These are phyloP conservation scores for Gardenia jasminoides DNA, from an alignment of 257 asterid species.

Conservation along the genomic window DNA sequence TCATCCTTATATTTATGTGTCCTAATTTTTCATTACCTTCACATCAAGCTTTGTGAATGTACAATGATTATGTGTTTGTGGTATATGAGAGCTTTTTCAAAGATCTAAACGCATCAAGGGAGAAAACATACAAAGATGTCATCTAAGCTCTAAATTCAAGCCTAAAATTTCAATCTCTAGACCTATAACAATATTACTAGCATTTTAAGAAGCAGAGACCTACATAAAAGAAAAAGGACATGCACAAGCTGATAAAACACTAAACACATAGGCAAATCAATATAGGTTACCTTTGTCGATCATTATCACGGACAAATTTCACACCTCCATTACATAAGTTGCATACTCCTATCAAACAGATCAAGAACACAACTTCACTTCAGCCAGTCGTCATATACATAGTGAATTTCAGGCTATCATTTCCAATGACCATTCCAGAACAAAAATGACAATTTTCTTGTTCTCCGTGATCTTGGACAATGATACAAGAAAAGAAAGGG, in stretches of 20 bases:
- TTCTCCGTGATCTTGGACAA: no score
- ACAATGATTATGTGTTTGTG: background rate
- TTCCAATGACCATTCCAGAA: background rate
- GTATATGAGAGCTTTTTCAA: background rate
- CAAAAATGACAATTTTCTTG: no score
- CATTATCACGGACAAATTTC: slow-evolving; percentile 77
- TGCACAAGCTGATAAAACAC: background rate
- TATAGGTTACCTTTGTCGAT: slow-evolving; percentile 45
- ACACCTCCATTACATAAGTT: slow-evolving; percentile 90
- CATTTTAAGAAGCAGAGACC: no score
- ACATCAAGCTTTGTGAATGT: background rate
- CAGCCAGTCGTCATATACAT: no score
- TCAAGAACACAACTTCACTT: background rate
- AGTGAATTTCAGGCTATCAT: background rate
- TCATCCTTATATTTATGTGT: background rate
- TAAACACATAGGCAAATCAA: background rate
- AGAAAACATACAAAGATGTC: background rate
- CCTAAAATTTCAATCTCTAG: background rate
- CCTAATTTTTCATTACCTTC: no score
- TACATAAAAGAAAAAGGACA: background rate
- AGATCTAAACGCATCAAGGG: background rate
- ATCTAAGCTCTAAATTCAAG: background rate
- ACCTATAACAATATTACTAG: background rate
- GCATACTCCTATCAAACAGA: slow-evolving; percentile 64
- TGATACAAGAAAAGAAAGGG: no score